Conservation (phyloP, 805 yeast species). For the Candida suzukii region DNA sequence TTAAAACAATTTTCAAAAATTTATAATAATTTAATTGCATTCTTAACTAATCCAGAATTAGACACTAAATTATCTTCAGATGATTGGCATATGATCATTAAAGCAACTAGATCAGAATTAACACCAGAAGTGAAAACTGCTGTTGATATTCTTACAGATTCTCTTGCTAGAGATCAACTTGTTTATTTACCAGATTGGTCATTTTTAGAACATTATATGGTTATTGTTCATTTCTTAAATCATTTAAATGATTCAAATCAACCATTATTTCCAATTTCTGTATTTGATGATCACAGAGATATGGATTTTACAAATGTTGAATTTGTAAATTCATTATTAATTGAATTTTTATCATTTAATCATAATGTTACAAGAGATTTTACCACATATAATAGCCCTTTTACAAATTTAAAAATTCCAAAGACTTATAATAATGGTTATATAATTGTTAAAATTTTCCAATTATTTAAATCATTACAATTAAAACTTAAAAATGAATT, state of each 20-base stretch:
- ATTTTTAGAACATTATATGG: conserved; percentile 29
- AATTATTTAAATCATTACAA: conserved; percentile 24
- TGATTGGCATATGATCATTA: conserved; percentile 24
- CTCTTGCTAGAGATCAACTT: conserved; percentile 40
- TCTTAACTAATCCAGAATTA: conserved; percentile 19
- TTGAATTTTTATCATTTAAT: conserved; percentile 11
- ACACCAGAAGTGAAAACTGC: conserved; percentile 19
- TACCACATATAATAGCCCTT: conserved; percentile 4
- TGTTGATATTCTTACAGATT: conserved; percentile 38
- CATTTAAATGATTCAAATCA: conserved; percentile 20
- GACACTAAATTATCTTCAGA: conserved; percentile 12
- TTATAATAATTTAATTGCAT: conserved; percentile 26
- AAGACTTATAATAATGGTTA: conserved; percentile 25
- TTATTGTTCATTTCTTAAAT: conserved; percentile 19
- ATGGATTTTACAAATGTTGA: conserved; percentile 10
- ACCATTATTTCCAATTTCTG: conserved; percentile 20
- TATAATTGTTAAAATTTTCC: conserved; percentile 34
- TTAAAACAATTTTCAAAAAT: conserved; percentile 24
- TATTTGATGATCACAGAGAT: conserved; percentile 4
- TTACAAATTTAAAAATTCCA: background rate
- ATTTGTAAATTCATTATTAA: conserved; percentile 11
- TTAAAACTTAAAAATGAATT: conserved; percentile 20
- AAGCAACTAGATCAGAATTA: conserved; percentile 12
- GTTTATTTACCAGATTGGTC: conserved; percentile 52
- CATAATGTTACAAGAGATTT: conserved; percentile 4